A percentile compares a stretch with the other conserved stretches of the same genome.
Evolutionary conservation across 352 stramenopile species (phyloP).

Genomic region (Phytophthora sp.): DNA sequence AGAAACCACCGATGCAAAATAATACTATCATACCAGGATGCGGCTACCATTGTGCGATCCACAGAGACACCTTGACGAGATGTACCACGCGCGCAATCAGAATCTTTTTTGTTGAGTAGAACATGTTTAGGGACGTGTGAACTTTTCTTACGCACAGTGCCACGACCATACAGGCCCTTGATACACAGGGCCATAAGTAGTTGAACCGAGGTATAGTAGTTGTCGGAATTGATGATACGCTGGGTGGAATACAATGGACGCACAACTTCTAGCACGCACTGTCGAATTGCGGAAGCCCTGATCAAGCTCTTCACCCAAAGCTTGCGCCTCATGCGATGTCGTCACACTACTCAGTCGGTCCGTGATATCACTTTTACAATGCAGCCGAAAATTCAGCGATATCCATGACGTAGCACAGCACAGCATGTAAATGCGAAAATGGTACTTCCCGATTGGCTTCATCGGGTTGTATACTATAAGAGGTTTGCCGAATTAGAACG

Average conservation of each 20-base stretch:
- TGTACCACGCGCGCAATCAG: neutral
- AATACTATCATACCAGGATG: conserved; percentile 30
- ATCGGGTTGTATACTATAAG: neutral
- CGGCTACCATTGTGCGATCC: conserved; percentile 12
- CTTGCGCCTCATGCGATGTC: neutral
- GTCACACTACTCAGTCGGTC: conserved; percentile 13
- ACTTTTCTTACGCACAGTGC: conserved; percentile 18
- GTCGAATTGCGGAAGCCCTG: conserved; percentile 3
- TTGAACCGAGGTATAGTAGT: conserved; percentile 41
- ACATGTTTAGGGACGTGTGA: conserved; percentile 26
- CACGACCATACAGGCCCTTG: conserved; percentile 22
- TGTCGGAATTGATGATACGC: conserved; percentile 38
- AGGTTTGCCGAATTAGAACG: neutral
- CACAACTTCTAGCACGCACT: conserved; percentile 31
- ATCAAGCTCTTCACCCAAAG: conserved; percentile 11
- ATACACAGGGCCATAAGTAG: conserved; percentile 19
- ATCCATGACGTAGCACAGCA: conserved; percentile 33
- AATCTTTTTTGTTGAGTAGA: conserved; percentile 16
- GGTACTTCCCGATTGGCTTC: conserved; percentile 18
- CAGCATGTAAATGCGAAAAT: conserved; percentile 20
- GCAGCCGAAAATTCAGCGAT: conserved; percentile 24
- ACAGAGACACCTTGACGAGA: conserved; percentile 20
- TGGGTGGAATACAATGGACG: conserved; percentile 17
- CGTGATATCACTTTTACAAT: conserved; percentile 22
- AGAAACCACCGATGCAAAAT: conserved; percentile 19